These are phyloP conservation scores for Ophiocordyceps camponoti-saundersi DNA, from an alignment of 2,329 filamentous ascomycete species.

Conservation along the genomic window DNA sequence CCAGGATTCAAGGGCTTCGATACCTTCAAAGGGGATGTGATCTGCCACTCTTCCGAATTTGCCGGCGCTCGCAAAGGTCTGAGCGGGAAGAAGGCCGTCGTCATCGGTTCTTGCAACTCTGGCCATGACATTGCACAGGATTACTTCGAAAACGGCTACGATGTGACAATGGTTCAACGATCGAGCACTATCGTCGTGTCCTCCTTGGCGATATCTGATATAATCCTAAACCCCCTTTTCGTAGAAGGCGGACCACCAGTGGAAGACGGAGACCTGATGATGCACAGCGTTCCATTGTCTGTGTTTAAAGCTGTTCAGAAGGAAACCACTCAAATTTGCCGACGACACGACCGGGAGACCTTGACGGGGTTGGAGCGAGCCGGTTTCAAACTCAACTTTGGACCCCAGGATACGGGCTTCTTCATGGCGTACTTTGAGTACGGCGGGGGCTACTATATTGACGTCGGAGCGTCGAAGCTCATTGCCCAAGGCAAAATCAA, in stretches of 20 bases:
- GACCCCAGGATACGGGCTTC: slow-evolving; percentile 38
- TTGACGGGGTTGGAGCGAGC: slow-evolving; percentile 30
- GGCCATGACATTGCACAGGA: slow-evolving; percentile 55
- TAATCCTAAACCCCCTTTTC: slow-evolving; percentile 34
- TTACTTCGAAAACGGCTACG: slow-evolving; percentile 46
- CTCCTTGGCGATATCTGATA: slow-evolving; percentile 31
- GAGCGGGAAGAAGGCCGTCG: slow-evolving; percentile 40
- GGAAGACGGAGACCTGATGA: slow-evolving; percentile 48
- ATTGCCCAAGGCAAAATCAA: slow-evolving; percentile 48
- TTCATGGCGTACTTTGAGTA: slow-evolving; percentile 47
- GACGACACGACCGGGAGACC: slow-evolving; percentile 18
- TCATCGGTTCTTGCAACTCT: slow-evolving; percentile 53
- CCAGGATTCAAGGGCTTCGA: slow-evolving; percentile 40
- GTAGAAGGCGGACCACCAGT: slow-evolving; percentile 35
- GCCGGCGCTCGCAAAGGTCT: slow-evolving; percentile 28
- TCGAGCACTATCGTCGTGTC: slow-evolving; percentile 48
- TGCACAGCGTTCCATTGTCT: slow-evolving; percentile 38
- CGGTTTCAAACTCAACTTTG: slow-evolving; percentile 44
- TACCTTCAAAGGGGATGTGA: slow-evolving; percentile 37
- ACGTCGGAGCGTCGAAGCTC: slow-evolving; percentile 45
- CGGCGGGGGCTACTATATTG: slow-evolving; percentile 55
- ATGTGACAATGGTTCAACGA: slow-evolving; percentile 54
- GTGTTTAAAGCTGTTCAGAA: slow-evolving; percentile 43
- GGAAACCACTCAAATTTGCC: slow-evolving; percentile 17
- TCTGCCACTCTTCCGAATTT: slow-evolving; percentile 48